These are phyloP conservation scores for Grigorovia transvaalensis DNA, from an alignment of 805 yeast species.

Conservation along the genomic window DNA sequence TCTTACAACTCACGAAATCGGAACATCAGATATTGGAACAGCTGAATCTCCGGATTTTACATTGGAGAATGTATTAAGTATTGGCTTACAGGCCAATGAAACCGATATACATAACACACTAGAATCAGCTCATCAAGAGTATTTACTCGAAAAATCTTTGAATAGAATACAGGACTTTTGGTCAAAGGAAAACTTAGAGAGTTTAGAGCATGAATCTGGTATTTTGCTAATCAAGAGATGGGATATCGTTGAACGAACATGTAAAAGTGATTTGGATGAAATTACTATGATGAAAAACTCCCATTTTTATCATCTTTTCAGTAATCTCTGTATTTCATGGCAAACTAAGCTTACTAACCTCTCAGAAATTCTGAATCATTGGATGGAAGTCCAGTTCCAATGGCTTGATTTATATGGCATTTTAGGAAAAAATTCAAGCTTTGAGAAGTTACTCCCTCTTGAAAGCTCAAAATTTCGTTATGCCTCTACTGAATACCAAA, in stretches of 20 bases:
- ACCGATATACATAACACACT: slow-evolving; percentile 38
- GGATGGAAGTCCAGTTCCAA: slow-evolving; percentile 82
- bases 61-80: slow-evolving; percentile 52
- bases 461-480: slow-evolving; percentile 60
- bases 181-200: slow-evolving; percentile 41
- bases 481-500: slow-evolving; percentile 51
- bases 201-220: slow-evolving; percentile 42
- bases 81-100: slow-evolving; percentile 41
- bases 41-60: slow-evolving; percentile 21
- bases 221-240: slow-evolving; percentile 56
- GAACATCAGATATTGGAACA: slow-evolving; percentile 12
- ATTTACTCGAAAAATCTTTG: slow-evolving; percentile 49
- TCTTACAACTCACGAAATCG: slow-evolving; percentile 27
- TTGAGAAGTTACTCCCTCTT: slow-evolving; percentile 52
- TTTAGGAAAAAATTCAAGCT: slow-evolving; percentile 49
- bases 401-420: slow-evolving; percentile 83
- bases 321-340: slow-evolving; percentile 43
- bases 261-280: slow-evolving; percentile 50
- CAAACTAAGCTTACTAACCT: slow-evolving; percentile 46
- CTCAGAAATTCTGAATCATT: slow-evolving; percentile 44
- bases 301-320: slow-evolving; percentile 48
- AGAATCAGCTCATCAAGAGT: slow-evolving; percentile 63
- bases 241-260: slow-evolving; percentile 48
- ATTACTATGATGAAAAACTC: slow-evolving; percentile 66
- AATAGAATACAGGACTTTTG: slow-evolving; percentile 43